phyloP scores from a whole-genome alignment of 441 rosid species.

The Flueggea neowawraea region DNA sequence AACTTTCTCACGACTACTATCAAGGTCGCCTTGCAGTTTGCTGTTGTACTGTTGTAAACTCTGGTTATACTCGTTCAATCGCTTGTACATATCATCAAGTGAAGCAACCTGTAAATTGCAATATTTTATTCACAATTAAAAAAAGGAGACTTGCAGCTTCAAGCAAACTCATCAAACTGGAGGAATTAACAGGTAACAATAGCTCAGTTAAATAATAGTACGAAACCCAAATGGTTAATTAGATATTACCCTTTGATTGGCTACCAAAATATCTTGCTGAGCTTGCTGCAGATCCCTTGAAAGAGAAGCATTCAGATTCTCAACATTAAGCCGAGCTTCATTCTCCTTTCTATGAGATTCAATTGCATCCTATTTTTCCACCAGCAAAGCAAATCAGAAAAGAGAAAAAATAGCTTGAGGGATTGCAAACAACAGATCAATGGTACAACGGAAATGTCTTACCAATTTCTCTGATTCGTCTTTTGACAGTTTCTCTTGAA shows the following conservation, averaged over 20 bases:
- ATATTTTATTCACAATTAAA: too few species aligned
- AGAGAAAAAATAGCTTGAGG: conserved; percentile 4
- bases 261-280: conserved; percentile 60
- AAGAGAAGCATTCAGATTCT: conserved; percentile 58
- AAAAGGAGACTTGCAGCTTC: too few species aligned
- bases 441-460: conserved; percentile 9
- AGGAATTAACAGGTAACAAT: background rate
- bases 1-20: conserved; percentile 49
- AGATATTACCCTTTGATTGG: conserved; percentile 62
- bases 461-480: conserved; percentile 79
- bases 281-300: conserved; percentile 67
- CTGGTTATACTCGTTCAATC: conserved; percentile 83
- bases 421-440: conserved; percentile 1
- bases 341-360: conserved; percentile 55
- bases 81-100: conserved; percentile 74
- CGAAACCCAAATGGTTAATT: background rate
- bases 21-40: conserved; percentile 70
- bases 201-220: background rate
- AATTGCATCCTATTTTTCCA: conserved; percentile 61
- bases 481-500: conserved; percentile 52
- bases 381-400: conserved; percentile 4
- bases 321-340: conserved; percentile 61
- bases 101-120: conserved; percentile 49
- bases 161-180: too few species aligned
- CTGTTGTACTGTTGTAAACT: conserved; percentile 81